A percentile compares a stretch with the other conserved stretches of the same genome.
These are phyloP conservation scores for Ceratobasidium sp. DNA, from an alignment of 1,284 basidiomycete species.

Conservation along the genomic window DNA sequence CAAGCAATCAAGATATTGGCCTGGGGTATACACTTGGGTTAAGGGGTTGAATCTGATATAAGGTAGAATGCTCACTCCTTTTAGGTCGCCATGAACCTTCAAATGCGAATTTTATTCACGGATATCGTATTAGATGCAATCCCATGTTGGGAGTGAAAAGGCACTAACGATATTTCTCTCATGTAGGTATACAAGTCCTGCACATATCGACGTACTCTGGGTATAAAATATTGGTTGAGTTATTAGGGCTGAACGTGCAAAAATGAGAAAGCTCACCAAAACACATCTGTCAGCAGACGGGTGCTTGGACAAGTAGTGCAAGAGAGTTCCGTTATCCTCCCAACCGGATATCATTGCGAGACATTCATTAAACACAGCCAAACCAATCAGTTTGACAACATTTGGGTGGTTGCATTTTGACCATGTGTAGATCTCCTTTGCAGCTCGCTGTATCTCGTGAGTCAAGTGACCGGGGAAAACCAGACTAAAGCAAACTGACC, in stretches of 20 bases:
- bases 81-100: conserved; percentile 14
- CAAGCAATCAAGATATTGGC: conserved; percentile 13
- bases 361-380: neutral
- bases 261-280: neutral
- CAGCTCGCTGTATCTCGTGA: neutral
- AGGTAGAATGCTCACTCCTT: too few relatives aligned
- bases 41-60: neutral
- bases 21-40: neutral
- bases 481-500: neutral
- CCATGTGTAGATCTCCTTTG: neutral
- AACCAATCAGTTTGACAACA: neutral
- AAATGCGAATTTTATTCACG: neutral
- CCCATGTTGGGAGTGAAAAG: too few relatives aligned
- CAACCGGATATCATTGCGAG: neutral
- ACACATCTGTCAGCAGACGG: neutral
- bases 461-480: neutral
- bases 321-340: neutral
- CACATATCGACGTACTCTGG: neutral
- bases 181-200: conserved; percentile 2
- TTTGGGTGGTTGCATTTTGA: neutral
- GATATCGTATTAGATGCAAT: too few relatives aligned
- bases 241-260: too few relatives aligned
- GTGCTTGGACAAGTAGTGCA: neutral
- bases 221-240: too few relatives aligned
- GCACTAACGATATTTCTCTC: neutral